Evolutionary conservation across 768 basidiomycete species (phyloP).

Genomic region (Amanita subjunquillea): DNA sequence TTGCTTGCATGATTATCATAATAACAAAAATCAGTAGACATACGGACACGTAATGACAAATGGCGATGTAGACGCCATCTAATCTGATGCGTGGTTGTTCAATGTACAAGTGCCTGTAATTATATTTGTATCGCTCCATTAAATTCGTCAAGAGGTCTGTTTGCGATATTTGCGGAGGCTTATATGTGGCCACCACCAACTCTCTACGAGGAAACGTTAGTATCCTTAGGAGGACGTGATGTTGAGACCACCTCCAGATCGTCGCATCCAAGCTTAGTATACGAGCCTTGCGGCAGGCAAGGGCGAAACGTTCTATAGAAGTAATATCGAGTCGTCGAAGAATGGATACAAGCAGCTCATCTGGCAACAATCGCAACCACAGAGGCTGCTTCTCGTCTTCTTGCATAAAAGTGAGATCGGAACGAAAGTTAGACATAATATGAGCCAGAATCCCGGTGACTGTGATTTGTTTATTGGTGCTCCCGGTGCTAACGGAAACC

Average conservation of each 20-base stretch:
- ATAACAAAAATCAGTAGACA: neutral
- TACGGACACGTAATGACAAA: conserved; percentile 77
- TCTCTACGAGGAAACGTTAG: conserved; percentile 28
- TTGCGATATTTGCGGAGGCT: conserved; percentile 62
- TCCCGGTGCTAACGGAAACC: conserved; percentile 10
- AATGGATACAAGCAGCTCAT: conserved; percentile 64
- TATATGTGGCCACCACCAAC: conserved; percentile 57
- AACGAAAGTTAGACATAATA: conserved; percentile 39
- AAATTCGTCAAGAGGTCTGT: conserved; percentile 38
- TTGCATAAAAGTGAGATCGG: conserved; percentile 47
- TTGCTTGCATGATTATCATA: conserved; percentile 7
- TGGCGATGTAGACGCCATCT: conserved; percentile 88
- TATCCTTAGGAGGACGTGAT: neutral
- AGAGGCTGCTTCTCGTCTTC: conserved; percentile 55
- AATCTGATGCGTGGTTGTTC: conserved; percentile 78
- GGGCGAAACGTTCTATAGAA: conserved; percentile 69
- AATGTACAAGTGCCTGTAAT: conserved; percentile 71
- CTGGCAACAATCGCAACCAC: conserved; percentile 53
- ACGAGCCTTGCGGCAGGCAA: conserved; percentile 64
- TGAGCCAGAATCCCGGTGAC: conserved; percentile 33
- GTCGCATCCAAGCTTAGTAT: conserved; percentile 56
- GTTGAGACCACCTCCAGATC: conserved; percentile 60
- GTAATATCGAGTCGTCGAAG: conserved; percentile 57
- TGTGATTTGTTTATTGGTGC: conserved; percentile 10
- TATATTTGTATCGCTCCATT: conserved; percentile 39